These are phyloP conservation scores for Barnettozyma botsteinii DNA, from an alignment of 805 yeast species.

Conservation along the genomic window DNA sequence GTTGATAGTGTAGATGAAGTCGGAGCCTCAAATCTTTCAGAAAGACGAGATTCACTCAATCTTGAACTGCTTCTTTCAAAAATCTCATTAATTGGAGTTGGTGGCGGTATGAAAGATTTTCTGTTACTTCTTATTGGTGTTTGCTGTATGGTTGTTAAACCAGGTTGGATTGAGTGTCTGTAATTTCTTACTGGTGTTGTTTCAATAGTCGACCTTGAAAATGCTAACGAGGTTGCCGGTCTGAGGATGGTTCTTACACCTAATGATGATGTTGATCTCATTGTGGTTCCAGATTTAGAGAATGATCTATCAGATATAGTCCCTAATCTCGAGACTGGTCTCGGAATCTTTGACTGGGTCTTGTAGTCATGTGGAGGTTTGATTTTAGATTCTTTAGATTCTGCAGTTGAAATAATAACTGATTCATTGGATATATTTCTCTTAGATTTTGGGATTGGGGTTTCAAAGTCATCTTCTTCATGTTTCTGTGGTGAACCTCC, in stretches of 20 bases:
- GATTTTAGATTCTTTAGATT: slow-evolving; percentile 9
- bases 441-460: slow-evolving; percentile 15
- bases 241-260: slow-evolving; percentile 9
- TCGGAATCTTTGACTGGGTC: slow-evolving; percentile 19
- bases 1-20: slow-evolving; percentile 1
- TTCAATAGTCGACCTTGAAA: slow-evolving; percentile 12
- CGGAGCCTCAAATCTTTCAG: slow-evolving; percentile 2
- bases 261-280: slow-evolving; percentile 13
- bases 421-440: slow-evolving; percentile 11
- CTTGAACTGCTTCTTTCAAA: slow-evolving; percentile 16
- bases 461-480: slow-evolving; percentile 9
- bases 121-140: slow-evolving; percentile 18
- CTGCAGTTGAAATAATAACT: neutral
- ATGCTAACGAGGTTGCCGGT: slow-evolving; percentile 18
- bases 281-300: slow-evolving; percentile 6
- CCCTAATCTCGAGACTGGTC: slow-evolving; percentile 20
- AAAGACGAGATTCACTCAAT: slow-evolving; percentile 7
- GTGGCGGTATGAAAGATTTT: slow-evolving; percentile 23
- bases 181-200: neutral
- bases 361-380: slow-evolving; percentile 8
- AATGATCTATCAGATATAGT: slow-evolving; percentile 9
- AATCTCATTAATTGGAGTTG: slow-evolving; percentile 23
- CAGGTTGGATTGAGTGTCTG: slow-evolving; percentile 19
- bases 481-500: slow-evolving; percentile 1
- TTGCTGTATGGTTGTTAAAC: slow-evolving; percentile 13